These are phyloP conservation scores for Fusarium chuoi DNA, from an alignment of 2,329 filamentous ascomycete genomes.

Conservation along the genomic window DNA sequence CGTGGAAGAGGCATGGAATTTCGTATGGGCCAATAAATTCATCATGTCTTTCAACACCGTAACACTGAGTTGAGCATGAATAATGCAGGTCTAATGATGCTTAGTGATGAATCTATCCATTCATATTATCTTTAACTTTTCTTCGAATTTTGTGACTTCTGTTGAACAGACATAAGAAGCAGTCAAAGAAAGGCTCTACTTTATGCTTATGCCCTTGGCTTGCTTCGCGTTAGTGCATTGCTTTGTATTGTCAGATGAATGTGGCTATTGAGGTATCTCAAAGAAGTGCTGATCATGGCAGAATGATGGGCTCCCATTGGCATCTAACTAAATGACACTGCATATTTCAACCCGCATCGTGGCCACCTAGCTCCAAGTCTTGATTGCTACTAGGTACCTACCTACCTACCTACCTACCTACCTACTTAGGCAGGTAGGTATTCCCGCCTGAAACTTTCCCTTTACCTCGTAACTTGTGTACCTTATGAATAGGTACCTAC, in stretches of 20 bases:
- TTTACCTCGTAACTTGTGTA: not conserved
- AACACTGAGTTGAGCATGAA: not conserved
- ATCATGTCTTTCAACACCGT: not conserved
- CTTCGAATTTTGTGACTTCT: not conserved
- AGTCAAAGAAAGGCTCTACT: not conserved
- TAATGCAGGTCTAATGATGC: not conserved
- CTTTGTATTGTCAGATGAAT: not conserved
- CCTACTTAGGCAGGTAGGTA: no score
- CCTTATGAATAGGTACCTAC: not conserved
- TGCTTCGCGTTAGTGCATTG: not conserved
- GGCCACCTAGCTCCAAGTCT: not conserved
- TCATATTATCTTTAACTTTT: no score
- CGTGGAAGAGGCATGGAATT: not conserved
- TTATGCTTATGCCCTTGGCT: not conserved
- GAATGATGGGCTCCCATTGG: not conserved
- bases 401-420: no score
- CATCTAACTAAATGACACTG: not conserved
- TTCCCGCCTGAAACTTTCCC: not conserved
- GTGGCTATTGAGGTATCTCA: not conserved
- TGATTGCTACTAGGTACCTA: not conserved
- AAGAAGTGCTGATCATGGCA: not conserved
- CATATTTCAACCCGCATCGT: not conserved
- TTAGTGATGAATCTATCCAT: not conserved
- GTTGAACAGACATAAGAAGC: not conserved
- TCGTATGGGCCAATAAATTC: conserved; percentile 19